A percentile compares a stretch with the other conserved stretches of the same genome.
Conservation (phyloP, 345 rosid genomes). For the Salix purpurea region DNA sequence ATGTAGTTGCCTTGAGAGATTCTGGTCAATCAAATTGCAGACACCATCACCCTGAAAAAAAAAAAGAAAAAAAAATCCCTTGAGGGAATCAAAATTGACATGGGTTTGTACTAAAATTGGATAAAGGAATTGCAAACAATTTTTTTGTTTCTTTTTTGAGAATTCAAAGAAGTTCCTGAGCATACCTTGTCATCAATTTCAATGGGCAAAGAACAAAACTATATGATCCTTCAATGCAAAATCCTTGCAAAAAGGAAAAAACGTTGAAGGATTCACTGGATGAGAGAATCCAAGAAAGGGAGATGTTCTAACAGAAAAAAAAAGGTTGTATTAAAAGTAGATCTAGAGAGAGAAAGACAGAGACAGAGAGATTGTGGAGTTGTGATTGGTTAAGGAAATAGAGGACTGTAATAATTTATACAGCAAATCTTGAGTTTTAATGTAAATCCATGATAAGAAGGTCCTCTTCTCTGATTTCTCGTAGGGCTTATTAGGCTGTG, state of each 20-base stretch:
- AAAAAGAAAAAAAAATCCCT: not conserved
- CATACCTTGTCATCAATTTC: slow-evolving; percentile 26
- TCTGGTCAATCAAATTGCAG: slow-evolving; percentile 11
- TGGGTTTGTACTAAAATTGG: not conserved
- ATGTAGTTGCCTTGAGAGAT: not conserved
- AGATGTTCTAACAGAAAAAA: slow-evolving; percentile 9
- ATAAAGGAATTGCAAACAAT: not conserved
- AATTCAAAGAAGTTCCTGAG: not conserved
- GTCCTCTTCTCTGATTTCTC: not conserved
- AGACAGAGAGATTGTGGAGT: not conserved
- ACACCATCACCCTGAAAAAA: slow-evolving; percentile 22
- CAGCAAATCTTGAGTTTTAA: slow-evolving; percentile 19
- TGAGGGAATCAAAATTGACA: not conserved
- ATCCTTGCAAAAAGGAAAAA: slow-evolving; percentile 14
- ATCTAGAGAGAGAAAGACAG: slow-evolving; percentile 19
- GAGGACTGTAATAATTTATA: not conserved
- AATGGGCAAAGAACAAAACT: not conserved
- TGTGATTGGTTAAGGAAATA: slow-evolving; percentile 14
- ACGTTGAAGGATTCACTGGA: slow-evolving; percentile 2
- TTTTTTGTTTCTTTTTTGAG: not conserved
- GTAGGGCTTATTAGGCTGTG: not conserved
- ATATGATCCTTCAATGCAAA: slow-evolving; percentile 34
- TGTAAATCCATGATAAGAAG: slow-evolving; percentile 13
- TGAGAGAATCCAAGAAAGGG: slow-evolving; percentile 8
- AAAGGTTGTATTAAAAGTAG: slow-evolving; percentile 16